Percentiles rank a stretch among this genome's conserved stretches.
Evolutionary conservation across 2,329 filamentous ascomycete species (phyloP).

Genomic region (Claviceps capensis): DNA sequence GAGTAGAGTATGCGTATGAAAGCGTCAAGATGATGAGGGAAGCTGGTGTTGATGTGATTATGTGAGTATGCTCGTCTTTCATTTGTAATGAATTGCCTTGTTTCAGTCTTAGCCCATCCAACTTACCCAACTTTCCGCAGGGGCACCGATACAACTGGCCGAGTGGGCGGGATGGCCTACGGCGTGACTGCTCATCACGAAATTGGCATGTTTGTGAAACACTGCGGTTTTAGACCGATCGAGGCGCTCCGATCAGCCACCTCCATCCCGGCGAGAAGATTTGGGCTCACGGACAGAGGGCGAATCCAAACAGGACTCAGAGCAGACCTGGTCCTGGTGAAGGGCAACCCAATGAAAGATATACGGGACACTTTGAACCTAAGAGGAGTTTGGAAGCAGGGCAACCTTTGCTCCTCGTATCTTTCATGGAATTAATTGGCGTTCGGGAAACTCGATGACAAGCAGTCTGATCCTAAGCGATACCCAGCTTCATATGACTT

Average conservation of each 20-base stretch:
- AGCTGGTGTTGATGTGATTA: slow-evolving; percentile 8
- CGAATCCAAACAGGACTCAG: slow-evolving; percentile 6
- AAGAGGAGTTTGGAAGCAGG: slow-evolving; percentile 8
- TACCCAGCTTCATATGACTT: too few relatives aligned
- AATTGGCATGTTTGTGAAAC: slow-evolving; percentile 8
- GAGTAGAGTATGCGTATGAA: slow-evolving; percentile 8
- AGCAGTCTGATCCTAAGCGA: too few relatives aligned
- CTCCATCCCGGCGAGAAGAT: slow-evolving; percentile 5
- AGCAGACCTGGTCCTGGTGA: slow-evolving; percentile 8
- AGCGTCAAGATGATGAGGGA: slow-evolving; percentile 6
- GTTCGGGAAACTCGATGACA: background rate
- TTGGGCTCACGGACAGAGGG: slow-evolving; percentile 7
- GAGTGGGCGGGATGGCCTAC: slow-evolving; percentile 6
- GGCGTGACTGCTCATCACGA: slow-evolving; percentile 8
- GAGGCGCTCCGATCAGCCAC: slow-evolving; percentile 9
- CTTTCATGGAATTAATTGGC: background rate
- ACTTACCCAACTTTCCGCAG: background rate
- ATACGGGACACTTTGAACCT: slow-evolving; percentile 4
- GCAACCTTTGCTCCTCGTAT: slow-evolving; percentile 4
- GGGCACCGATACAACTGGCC: slow-evolving; percentile 9
- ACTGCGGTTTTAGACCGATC: slow-evolving; percentile 7
- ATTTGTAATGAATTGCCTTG: background rate
- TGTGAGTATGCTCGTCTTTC: slow-evolving; percentile 3
- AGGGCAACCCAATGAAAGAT: slow-evolving; percentile 6
- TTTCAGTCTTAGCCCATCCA: background rate